These are phyloP conservation scores for Sonneratia alba DNA, from an alignment of 345 rosid genomes.

Conservation along the genomic window DNA sequence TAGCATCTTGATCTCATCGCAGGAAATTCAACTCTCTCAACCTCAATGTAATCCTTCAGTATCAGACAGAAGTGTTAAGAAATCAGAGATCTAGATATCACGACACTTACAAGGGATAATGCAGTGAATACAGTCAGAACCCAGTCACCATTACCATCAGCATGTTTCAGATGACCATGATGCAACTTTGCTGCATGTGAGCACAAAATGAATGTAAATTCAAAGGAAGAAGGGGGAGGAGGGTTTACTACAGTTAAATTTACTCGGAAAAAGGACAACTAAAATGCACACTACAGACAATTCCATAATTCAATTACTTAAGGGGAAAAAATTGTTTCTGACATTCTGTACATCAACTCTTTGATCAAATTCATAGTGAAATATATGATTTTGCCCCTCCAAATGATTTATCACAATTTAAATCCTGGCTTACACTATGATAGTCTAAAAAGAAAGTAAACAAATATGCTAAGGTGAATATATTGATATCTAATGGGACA, in stretches of 20 bases:
- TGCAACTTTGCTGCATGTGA: slow-evolving; percentile 67
- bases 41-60: not conserved
- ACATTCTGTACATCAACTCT: not conserved
- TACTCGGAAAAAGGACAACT: not conserved
- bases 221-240: not conserved
- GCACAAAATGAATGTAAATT: slow-evolving; percentile 7
- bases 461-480: not conserved
- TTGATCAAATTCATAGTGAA: not conserved
- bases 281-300: not conserved
- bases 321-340: not conserved
- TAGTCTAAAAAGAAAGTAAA: not conserved
- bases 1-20: not conserved
- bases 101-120: slow-evolving; percentile 70
- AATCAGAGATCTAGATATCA: not conserved
- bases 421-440: not conserved
- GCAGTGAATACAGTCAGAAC: slow-evolving; percentile 86
- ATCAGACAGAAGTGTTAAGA: not conserved
- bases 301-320: not conserved
- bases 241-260: slow-evolving; percentile 1
- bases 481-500: not conserved
- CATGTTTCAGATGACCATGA: slow-evolving; percentile 75
- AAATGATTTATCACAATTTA: not conserved
- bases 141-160: slow-evolving; percentile 99
- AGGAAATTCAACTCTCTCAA: not conserved
- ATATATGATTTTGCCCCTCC: not conserved